These are phyloP conservation scores for Alternaria viburni DNA, from an alignment of 2,329 filamentous ascomycete species.

Conservation along the genomic window DNA sequence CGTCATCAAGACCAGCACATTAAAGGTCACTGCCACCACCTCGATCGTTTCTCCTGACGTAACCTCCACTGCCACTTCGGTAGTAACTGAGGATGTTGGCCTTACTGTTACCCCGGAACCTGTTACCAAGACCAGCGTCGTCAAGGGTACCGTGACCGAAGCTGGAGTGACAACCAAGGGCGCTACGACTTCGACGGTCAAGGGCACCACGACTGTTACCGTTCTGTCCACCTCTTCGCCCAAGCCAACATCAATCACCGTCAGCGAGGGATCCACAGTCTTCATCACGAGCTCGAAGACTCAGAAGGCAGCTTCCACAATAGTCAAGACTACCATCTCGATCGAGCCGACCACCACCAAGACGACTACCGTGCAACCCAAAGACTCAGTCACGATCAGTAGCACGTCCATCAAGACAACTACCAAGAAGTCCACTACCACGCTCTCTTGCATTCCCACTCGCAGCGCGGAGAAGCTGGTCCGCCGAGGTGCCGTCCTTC, in stretches of 20 bases:
- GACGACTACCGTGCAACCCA: slow-evolving; percentile 29
- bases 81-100: slow-evolving; percentile 34
- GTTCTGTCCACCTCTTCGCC: slow-evolving; percentile 28
- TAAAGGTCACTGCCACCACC: slow-evolving; percentile 31
- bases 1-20: slow-evolving; percentile 13
- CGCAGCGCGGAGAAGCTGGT: slow-evolving; percentile 14
- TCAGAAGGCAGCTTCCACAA: slow-evolving; percentile 19
- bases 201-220: slow-evolving; percentile 26
- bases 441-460: slow-evolving; percentile 35
- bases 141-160: slow-evolving; percentile 21
- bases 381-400: slow-evolving; percentile 23
- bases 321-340: slow-evolving; percentile 16
- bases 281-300: slow-evolving; percentile 21
- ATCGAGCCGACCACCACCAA: slow-evolving; percentile 26
- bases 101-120: slow-evolving; percentile 24
- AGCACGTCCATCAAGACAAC: slow-evolving; percentile 31
- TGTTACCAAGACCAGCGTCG: slow-evolving; percentile 17
- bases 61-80: slow-evolving; percentile 21
- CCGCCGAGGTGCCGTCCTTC: slow-evolving; percentile 21
- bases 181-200: slow-evolving; percentile 19
- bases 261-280: slow-evolving; percentile 21
- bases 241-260: slow-evolving; percentile 36
- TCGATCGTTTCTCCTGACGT: slow-evolving; percentile 36
- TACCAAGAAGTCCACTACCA: slow-evolving; percentile 39
- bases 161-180: slow-evolving; percentile 23